A percentile compares a stretch with the other conserved stretches of the same genome.
Conservation (phyloP, 2,329 filamentous ascomycete genomes). For the Botrytis porri region DNA sequence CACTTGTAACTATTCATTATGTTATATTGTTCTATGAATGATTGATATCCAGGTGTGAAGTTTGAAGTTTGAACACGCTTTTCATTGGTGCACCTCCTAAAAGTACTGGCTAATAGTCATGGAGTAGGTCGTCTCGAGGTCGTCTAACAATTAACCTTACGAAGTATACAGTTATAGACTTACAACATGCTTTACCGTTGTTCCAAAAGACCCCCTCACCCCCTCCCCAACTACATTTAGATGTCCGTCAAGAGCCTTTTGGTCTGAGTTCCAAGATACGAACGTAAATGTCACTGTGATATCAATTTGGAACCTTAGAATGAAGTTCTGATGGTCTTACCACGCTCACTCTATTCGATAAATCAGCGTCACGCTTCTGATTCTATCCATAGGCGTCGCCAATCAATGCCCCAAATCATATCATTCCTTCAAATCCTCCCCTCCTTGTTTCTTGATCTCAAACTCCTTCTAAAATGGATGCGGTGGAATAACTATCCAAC, state of each 20-base stretch:
- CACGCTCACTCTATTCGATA: conserved; percentile 4
- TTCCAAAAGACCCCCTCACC: background rate
- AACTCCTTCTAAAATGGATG: conserved; percentile 15
- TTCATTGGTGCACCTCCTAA: background rate
- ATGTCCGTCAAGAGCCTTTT: background rate
- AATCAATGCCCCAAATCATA: background rate
- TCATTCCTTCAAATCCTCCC: conserved; percentile 2
- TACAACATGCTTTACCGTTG: background rate
- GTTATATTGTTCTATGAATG: background rate
- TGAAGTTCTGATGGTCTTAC: conserved; percentile 2
- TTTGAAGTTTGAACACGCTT: background rate
- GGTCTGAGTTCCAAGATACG: background rate
- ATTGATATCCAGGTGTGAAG: background rate
- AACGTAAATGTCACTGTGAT: background rate
- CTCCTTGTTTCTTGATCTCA: background rate
- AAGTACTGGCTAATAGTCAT: background rate
- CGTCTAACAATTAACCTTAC: background rate
- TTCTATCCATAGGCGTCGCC: background rate
- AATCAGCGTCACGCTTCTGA: conserved; percentile 10
- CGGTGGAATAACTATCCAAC: conserved; percentile 9
- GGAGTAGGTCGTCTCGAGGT: background rate
- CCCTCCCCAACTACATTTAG: background rate
- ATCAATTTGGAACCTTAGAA: background rate
- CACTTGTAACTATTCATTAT: background rate
- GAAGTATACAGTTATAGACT: background rate